Evolutionary conservation across 257 asterid genomes (phyloP), one percentile per base, ranked within the genome.

Genomic region (Thymus mandschuricus): DNA sequence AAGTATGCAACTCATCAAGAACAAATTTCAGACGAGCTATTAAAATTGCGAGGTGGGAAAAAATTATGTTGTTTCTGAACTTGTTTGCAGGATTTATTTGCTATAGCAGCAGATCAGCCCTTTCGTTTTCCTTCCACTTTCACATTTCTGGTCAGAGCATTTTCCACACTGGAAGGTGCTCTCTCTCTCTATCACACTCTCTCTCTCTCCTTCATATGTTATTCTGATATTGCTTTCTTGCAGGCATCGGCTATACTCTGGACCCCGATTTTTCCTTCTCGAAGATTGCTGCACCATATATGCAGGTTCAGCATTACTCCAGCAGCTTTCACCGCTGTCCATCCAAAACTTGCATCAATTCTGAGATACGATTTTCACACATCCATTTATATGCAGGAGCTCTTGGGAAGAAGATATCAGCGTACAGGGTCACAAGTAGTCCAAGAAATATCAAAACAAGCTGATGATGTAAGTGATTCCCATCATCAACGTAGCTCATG

Each of bases 101-200:
- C 98, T 60, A 87, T 92, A 78, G 96, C 96, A 40, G 73, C 86
- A 10, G 98, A 92, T 82, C 98, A 92, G 79, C 96, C 98, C 9
- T 92, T 92, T 76, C 82, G 96, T 2, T 89, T 92, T 60, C 98
- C 98, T 73, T 80, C 98, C 54, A 88, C 94, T 75, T 92, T 92
- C 75, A 87, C 96, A 10, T 92, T 89, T 81, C 94, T 92, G 73
- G 49, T 92, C 70, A 83, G 96, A 69, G 98, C 98, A 78, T 92
- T 92, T 77, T 92, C 96, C 33, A 92, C 98, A 11, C 96, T 92
- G 44, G 98, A 92, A 87, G 98, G 98, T 92, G 30, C 69, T 50
- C 65, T 75, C 75, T 81, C 80, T 54, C 78, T 75, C 83, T n/a
- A n/a, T n/a, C n/a, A n/a, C n/a, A n/a, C n/a, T 65, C 78, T 55